Conservation (phyloP, 257 asterid species). For the Linderniella brevidens region DNA sequence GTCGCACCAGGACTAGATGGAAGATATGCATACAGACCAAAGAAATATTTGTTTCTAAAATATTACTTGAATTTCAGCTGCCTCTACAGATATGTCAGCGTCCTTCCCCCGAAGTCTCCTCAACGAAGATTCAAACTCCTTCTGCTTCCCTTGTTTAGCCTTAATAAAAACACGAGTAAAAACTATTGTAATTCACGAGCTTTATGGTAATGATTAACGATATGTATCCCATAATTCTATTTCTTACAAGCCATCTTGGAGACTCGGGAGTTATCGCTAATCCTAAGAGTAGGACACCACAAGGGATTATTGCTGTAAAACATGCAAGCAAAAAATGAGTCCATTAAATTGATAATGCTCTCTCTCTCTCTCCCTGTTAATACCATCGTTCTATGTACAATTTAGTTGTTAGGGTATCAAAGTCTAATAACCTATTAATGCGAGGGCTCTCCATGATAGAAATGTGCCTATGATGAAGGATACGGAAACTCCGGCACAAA, state of each 20-base stretch:
- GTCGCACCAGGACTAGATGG: no score
- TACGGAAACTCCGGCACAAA: constrained; percentile 60
- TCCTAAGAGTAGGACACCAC: constrained; percentile 55
- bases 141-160: constrained; percentile 58
- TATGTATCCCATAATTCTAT: neutral
- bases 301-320: constrained; percentile 60
- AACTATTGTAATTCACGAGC: neutral
- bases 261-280: constrained; percentile 72
- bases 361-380: no score
- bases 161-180: constrained; percentile 9
- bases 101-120: constrained; percentile 50
- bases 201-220: neutral
- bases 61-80: constrained; percentile 67
- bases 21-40: neutral
- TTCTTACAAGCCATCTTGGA: constrained; percentile 85
- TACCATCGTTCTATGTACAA: neutral
- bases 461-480: constrained; percentile 80
- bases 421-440: constrained; percentile 36
- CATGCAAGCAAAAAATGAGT: constrained; percentile 10
- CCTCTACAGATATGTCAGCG: constrained; percentile 55
- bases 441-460: constrained; percentile 62
- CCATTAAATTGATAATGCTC: neutral
- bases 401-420: neutral
- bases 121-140: constrained; percentile 66
- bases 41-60: constrained; percentile 1